Evolutionary conservation across 257 asterid genomes (phyloP), one percentile per base, ranked within the genome.

Genomic region (Solanum chilense): DNA sequence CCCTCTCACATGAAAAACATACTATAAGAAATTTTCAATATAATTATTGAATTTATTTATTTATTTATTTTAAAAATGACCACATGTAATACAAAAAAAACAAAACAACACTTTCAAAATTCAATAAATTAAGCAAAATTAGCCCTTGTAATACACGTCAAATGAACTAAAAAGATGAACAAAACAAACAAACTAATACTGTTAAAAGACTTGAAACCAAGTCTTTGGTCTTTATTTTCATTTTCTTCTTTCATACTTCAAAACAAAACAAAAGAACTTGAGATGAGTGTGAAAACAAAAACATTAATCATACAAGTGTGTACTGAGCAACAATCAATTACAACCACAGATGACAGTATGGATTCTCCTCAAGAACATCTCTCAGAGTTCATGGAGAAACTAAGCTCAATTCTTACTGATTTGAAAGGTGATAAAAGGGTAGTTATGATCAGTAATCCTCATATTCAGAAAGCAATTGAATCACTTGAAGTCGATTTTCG

Each of bases 401-500:
- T 96, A 18, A 88, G 88, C 66, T 98, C 98, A 35, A 87, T 96
- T 85, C 89, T 95, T 37, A 86, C 56, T 75, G 97, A 92, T 64
- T 91, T 94, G 90, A 94, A 90, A 91, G 89, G 88, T 1, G 90
- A 90, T 45, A 44, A 85, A 1, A 92, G 69, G 20, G 20, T 47
- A 29, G 60, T 88, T 56, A 69, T 89, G 27, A 80, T 84, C 10
- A 92, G 87, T 64, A 81, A 84, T 25, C 93, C 94, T 21, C 92
- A 91, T 8, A 86, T 94, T 64, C 92, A 90, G 89, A 92, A 93
- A 84, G 98, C 98, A 13, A 81, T 94, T 16, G 94, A 92, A 45
- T 93, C 99, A 13, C 93, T 96, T 1, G 98, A 95, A 91, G 87
- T 84, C 2, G 98, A 96, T 74, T 91, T 89, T 45, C 86, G 37